Evolutionary conservation across 2,329 filamentous ascomycete genomes (phyloP).

Genomic region (Fusarium redolens): DNA sequence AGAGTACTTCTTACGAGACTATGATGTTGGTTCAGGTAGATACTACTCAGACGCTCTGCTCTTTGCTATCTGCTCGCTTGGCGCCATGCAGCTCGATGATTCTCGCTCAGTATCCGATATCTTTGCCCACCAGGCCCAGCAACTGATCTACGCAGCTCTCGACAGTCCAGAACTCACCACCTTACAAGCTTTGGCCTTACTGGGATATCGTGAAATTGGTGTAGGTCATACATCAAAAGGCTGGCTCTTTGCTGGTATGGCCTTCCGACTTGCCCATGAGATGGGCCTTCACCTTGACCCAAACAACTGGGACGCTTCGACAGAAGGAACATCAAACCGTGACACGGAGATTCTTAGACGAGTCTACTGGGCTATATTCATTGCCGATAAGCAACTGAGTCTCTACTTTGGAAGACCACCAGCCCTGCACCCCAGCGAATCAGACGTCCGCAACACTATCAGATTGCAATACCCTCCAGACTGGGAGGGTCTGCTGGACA

Average conservation of each 20-base stretch:
- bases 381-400: slow-evolving; percentile 62
- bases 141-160: slow-evolving; percentile 57
- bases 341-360: slow-evolving; percentile 61
- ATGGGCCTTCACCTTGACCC: slow-evolving; percentile 65
- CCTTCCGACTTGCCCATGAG: slow-evolving; percentile 62
- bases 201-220: slow-evolving; percentile 61
- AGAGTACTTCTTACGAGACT: slow-evolving; percentile 63
- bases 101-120: slow-evolving; percentile 53
- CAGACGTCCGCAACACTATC: slow-evolving; percentile 61
- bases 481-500: slow-evolving; percentile 60
- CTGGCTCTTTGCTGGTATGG: slow-evolving; percentile 65
- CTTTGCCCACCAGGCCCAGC: slow-evolving; percentile 58
- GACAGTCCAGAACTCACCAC: slow-evolving; percentile 61
- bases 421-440: slow-evolving; percentile 60
- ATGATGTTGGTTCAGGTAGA: slow-evolving; percentile 57
- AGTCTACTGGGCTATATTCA: slow-evolving; percentile 63
- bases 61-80: slow-evolving; percentile 61
- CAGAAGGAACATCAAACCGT: slow-evolving; percentile 46
- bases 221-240: slow-evolving; percentile 61
- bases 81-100: slow-evolving; percentile 59
- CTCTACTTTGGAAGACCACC: slow-evolving; percentile 63
- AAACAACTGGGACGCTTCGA: slow-evolving; percentile 59
- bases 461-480: slow-evolving; percentile 61
- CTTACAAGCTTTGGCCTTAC: slow-evolving; percentile 57
- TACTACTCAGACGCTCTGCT: slow-evolving; percentile 63